Evolutionary conservation across 306 rosid species (phyloP), one percentile per base, ranked within the genome.

Genomic region (Neltuma alba): DNA sequence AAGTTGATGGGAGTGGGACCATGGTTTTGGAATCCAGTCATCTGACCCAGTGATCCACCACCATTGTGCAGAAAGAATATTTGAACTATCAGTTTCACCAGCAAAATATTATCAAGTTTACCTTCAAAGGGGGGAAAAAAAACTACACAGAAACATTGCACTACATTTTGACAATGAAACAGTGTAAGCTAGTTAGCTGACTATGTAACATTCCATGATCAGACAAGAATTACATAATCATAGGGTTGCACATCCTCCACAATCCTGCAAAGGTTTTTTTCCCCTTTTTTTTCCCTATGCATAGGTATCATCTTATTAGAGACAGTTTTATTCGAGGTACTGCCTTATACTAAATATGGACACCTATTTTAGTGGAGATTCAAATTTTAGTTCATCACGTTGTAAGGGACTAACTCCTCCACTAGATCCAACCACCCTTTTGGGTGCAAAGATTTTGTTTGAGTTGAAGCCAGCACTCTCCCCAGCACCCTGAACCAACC

Each of bases 51-150:
- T 34, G 79, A 67, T 84, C 87, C 88, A 76, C 79, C 84, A 33
- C 75, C 82, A 25, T 74, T 84, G 90, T 89, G 85, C 86, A 84
- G n/a, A 70, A 34, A 74, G 41, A 72, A 47, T 3, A 70, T 28
- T 25, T 14, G 41, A 65, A 23, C 18, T 82, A 4, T 76, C 41
- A 76, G 10, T 52, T 33, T 58, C 64, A 75, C 14, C 25, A 25
- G n/a, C 44, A 72, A 78, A 25, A 70, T 63, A 71, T 48, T 47
- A 57, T 45, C 62, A 34, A 44, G 41, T 62, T 62, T 31, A 21
- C 85, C 86, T 54, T 9, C 14, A n/a, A 21, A 21, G 5, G 40
- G 40, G 14, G 4, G 4, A 9, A 9, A 54, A n/a, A 18, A 54
- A 20, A 20, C 61, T 7, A 13, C 3, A 66, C 70, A 61, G 30